These are phyloP conservation scores for Acer campestre DNA, from an alignment of 345 rosid genomes.

Conservation along the genomic window DNA sequence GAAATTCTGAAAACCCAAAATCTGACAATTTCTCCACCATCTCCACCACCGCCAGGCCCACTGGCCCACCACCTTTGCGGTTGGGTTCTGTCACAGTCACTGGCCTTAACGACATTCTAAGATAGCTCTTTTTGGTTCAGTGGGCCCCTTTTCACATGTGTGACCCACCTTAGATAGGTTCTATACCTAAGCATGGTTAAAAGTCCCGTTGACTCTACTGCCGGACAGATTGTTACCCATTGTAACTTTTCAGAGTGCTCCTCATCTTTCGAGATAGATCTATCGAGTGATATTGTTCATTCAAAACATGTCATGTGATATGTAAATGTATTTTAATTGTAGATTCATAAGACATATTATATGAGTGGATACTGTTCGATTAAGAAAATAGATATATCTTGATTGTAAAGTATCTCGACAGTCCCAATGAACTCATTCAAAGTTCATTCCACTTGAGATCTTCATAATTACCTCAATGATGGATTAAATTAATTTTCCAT, in stretches of 20 bases:
- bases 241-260: neutral
- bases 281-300: too few species aligned
- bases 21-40: constrained; percentile 5
- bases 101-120: constrained; percentile 19
- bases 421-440: too few species aligned
- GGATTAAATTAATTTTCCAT: neutral
- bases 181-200: neutral
- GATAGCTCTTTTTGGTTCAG: neutral
- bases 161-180: constrained; percentile 2
- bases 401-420: too few species aligned
- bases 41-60: constrained; percentile 9
- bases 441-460: too few species aligned
- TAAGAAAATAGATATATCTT: too few species aligned
- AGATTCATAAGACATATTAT: too few species aligned
- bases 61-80: neutral
- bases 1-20: neutral
- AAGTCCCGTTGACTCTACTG: neutral
- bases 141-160: neutral
- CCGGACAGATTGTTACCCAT: neutral
- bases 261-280: too few species aligned
- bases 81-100: constrained; percentile 3
- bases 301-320: too few species aligned
- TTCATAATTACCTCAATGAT: too few species aligned
- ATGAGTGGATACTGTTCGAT: too few species aligned
- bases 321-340: too few species aligned